Conservation (phyloP, 345 rosid species). For the Citrus cavaleriei region DNA sequence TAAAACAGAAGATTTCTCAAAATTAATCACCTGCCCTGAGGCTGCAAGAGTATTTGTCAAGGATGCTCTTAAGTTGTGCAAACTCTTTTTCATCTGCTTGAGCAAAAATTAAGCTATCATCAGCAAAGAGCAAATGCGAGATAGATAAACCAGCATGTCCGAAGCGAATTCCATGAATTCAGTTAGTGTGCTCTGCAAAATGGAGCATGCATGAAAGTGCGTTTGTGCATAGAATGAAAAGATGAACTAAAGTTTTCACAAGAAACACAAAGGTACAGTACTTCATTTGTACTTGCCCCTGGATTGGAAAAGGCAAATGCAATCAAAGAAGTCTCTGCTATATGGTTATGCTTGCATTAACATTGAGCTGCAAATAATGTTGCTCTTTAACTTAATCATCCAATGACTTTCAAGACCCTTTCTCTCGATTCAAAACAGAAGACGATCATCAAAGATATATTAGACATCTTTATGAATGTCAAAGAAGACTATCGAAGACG, state of each 20-base stretch:
- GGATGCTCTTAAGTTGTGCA: background rate
- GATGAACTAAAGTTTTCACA: conserved; percentile 5
- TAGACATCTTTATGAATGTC: background rate
- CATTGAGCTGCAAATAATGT: background rate
- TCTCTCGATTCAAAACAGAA: background rate
- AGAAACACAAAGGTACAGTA: conserved; percentile 22
- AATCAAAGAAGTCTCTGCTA: conserved; percentile 8
- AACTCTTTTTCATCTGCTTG: background rate
- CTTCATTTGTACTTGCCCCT: conserved; percentile 24
- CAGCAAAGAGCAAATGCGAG: background rate
- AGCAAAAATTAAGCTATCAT: background rate
- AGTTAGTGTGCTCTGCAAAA: background rate
- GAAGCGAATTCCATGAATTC: background rate
- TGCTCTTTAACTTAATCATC: conserved; percentile 9
- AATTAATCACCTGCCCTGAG: background rate
- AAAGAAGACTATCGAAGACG: conserved; percentile 12
- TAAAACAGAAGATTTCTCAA: background rate
- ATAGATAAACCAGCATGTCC: background rate
- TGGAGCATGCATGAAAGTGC: background rate
- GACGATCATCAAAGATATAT: background rate
- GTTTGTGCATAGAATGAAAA: background rate
- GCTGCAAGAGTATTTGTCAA: background rate
- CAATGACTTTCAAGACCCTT: background rate
- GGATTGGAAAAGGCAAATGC: background rate
- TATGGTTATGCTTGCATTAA: conserved; percentile 5